Conservation (phyloP, 139 green algal genomes). For the Asterochloris sp. region DNA sequence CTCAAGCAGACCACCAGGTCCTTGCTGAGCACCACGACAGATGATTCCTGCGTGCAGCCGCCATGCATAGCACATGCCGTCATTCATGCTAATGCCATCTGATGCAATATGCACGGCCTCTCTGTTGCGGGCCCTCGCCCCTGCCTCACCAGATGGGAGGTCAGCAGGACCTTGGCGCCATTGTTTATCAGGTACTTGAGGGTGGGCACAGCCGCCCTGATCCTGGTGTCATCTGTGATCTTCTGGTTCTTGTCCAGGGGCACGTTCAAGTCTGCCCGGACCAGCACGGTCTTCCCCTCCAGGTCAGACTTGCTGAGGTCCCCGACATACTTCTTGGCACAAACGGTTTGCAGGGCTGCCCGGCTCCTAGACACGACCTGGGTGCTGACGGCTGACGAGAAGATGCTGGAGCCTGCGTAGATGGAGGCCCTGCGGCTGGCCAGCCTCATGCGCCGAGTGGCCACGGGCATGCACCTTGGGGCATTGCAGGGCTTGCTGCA, state of each 20-base stretch:
- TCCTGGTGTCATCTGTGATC: slow-evolving; percentile 98
- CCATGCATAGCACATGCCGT: background rate
- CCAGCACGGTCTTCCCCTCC: slow-evolving; percentile 89
- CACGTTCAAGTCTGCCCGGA: slow-evolving; percentile 96
- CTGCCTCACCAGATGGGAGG: slow-evolving; percentile 84
- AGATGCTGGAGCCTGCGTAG: too few relatives aligned
- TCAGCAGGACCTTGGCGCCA: slow-evolving; percentile 96
- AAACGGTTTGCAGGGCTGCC: background rate
- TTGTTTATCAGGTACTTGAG: slow-evolving; percentile 95
- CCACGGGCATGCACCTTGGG: too few relatives aligned
- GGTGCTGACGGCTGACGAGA: too few relatives aligned
- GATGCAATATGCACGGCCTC: background rate
- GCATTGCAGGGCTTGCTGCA: too few relatives aligned
- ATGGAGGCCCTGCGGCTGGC: too few relatives aligned
- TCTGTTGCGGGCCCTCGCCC: background rate
- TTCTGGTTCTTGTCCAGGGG: slow-evolving; percentile 88
- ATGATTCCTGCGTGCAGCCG: background rate
- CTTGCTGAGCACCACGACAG: background rate
- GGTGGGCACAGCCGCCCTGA: slow-evolving; percentile 94
- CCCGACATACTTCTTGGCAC: slow-evolving; percentile 86
- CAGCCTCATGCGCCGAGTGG: too few relatives aligned
- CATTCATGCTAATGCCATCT: background rate
- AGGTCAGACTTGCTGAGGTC: slow-evolving; percentile 91
- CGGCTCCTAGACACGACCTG: too few relatives aligned
- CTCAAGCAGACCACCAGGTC: too few relatives aligned